Evolutionary conservation across 2,329 filamentous ascomycete species (phyloP), one percentile per base, ranked within the genome.

Genomic region (Fusarium sp.): DNA sequence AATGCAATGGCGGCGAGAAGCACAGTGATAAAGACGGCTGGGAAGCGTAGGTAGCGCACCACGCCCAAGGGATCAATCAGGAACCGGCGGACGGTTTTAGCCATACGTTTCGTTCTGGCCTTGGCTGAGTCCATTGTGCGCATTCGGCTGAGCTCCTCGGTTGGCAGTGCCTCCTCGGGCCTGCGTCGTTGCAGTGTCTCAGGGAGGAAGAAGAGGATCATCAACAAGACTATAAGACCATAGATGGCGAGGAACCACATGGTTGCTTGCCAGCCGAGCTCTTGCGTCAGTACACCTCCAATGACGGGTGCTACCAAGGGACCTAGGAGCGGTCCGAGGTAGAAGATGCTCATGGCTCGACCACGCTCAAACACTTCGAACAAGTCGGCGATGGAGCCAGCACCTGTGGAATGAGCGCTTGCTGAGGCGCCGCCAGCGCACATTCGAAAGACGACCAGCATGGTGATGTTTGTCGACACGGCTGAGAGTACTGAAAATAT

Each of bases 321-420:
- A 0, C 93, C 94, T 58, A 91, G 88, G 10, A 96, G 83, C 0
- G 94, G 94, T 0, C 94, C 94, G 0, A 96, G 87, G 76, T 95
- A 96, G 82, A 96, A 96, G 45, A 93, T 84, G 42, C 93, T 90
- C 93, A 96, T 96, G n/a, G 94, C 94, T 18, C 85, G 85, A 4
- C 94, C 94, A 59, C 94, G 86, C 80, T 96, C 92, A 58, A 85
- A 87, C 0, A 90, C 82, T 72, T 94, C 92, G 92, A 93, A 97
- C 14, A 96, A 87, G 79, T 96, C 94, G 52, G 94, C 91, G 67
- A 96, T 93, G 4, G 94, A 95, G 7, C 94, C 94, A 2, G 93
- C 93, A 6, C 94, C 94, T 9, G 96, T 93, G 9, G 94, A 92
- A 80, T 96, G 94, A 0, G 95, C 94, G 2, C 92, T 93, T 2